Evolutionary conservation across 768 basidiomycete species (phyloP), one percentile per base, ranked within the genome.

Genomic region (Leucocoprinus sp.): DNA sequence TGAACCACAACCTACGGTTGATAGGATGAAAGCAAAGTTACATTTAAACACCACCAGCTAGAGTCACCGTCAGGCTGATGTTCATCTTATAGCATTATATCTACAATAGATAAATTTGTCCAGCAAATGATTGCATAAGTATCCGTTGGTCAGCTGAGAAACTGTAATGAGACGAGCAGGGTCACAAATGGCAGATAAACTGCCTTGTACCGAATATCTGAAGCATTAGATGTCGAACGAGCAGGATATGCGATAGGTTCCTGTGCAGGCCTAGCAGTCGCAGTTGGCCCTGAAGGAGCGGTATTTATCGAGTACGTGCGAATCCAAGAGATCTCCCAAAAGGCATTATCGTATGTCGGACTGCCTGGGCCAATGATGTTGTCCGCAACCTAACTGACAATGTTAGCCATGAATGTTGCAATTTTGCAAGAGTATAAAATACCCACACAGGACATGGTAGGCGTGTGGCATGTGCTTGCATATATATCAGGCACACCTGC

Each of bases 321-420:
- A 52, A 84, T 61, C 51, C 74, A 76, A 27, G 65, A 58, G 54
- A 84, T 71, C 57, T 82, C 80, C 61, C 78, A 84, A 57, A 71
- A 77, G 0, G 77, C 76, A 15, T 66, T 58, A 51, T 70, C 67
- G 56, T 67, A 80, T 37, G 64, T 71, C 26, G 46, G 39, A 34
- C 59, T 62, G 2, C 70, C 71, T 11, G 70, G 54, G 8, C 75
- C 72, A 37, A 75, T 58, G 15, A 78, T 63, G 52, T 78, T 74
- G 52, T 72, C 70, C 5, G 65, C 54, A 48, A 64, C 45, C 60
- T 61, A 18, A 18, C 15, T 3, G 8, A 9, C 39, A 24, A 8
- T 9, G 23, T 35, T 4, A 51, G 34, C 11, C 8, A 29, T 15
- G 36, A 23, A 45, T 29, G 15, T 17, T 31, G 11, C 11, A 15